Evolutionary conservation across 2,329 filamentous ascomycete species (phyloP), one percentile per base, ranked within the genome.

Genomic region (Monosporascus sp.): DNA sequence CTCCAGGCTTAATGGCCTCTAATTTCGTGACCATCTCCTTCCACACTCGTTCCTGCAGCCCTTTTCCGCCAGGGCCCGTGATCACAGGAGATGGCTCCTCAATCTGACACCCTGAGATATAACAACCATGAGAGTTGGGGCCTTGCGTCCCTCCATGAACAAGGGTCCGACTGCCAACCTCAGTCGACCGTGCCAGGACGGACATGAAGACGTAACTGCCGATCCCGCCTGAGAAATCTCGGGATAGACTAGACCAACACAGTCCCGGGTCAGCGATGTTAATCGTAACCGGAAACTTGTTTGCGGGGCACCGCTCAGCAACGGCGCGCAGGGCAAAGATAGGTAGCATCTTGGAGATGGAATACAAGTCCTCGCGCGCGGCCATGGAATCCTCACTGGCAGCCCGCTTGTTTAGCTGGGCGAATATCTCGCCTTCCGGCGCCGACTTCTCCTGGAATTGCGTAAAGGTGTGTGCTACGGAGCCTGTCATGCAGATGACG

Each of bases 261-360:
- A 78, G 67, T 1, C 80, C 80, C 0, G 81, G 80, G 52, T 79
- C 80, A 20, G 79, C 55, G 55, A 71, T 70, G 60, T 81, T 82
- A 53, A 84, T 58, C 1, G 74, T 73, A 40, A 82, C 74, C 11
- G 66, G 60, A 43, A 40, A 63, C 56, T 11, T 55, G 2, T 48
- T 7, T 2, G 53, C 41, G 8, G 56, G 52, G 22, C 50, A 46
- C 18, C 46, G 7, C 20, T 56, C 51, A 7, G 62, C 63, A 31
- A 67, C 49, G 43, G 51, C 53, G 15, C 64, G 61, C 44, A 68
- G 61, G 37, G 49, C 49, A 6, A 67, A 55, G 3, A 72, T 50
- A n/a, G 62, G 60, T 4, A 72, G 58, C 1, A 72, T 57, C 53
- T 72, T 72, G 14, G 65, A 67, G 1, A 64, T 48, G 4, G 54